Conservation (phyloP, 805 yeast species). For the Teunomyces tritomae region DNA sequence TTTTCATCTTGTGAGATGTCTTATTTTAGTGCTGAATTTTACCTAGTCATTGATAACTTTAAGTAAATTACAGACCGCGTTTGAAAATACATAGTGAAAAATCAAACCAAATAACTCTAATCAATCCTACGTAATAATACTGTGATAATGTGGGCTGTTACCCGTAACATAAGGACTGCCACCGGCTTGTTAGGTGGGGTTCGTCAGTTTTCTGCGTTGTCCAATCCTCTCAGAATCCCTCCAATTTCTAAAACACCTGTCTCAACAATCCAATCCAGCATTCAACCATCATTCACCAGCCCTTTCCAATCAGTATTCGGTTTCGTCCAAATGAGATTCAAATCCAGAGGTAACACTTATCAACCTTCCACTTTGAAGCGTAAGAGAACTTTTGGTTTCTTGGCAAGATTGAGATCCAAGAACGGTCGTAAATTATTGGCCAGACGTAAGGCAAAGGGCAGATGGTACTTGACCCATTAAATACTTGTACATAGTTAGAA, state of each 20-base stretch:
- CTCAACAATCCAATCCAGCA: neutral
- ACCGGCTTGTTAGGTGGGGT: slow-evolving; percentile 4
- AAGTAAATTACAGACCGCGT: neutral
- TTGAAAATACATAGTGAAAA: neutral
- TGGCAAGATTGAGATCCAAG: slow-evolving; percentile 73
- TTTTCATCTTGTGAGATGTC: neutral
- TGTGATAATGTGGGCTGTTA: slow-evolving; percentile 6
- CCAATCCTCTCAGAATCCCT: slow-evolving; percentile 9
- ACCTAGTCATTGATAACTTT: neutral
- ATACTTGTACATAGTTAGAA: slow-evolving; percentile 3
- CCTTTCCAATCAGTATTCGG: slow-evolving; percentile 24
- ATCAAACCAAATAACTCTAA: neutral
- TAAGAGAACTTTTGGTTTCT: slow-evolving; percentile 85
- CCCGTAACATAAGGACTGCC: slow-evolving; percentile 5
- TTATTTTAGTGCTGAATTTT: slow-evolving; percentile 5
- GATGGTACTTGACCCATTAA: slow-evolving; percentile 89
- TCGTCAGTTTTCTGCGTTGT: slow-evolving; percentile 12
- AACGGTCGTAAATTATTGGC: slow-evolving; percentile 76
- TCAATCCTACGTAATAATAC: neutral
- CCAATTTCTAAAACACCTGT: neutral
- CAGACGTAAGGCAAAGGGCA: slow-evolving; percentile 81
- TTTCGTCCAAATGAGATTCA: slow-evolving; percentile 63
- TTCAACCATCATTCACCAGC: slow-evolving; percentile 11
- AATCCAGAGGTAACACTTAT: slow-evolving; percentile 89
- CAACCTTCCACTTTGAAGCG: slow-evolving; percentile 91